Conservation (phyloP, 2,329 filamentous ascomycete genomes). For the Fusarium sp. region DNA sequence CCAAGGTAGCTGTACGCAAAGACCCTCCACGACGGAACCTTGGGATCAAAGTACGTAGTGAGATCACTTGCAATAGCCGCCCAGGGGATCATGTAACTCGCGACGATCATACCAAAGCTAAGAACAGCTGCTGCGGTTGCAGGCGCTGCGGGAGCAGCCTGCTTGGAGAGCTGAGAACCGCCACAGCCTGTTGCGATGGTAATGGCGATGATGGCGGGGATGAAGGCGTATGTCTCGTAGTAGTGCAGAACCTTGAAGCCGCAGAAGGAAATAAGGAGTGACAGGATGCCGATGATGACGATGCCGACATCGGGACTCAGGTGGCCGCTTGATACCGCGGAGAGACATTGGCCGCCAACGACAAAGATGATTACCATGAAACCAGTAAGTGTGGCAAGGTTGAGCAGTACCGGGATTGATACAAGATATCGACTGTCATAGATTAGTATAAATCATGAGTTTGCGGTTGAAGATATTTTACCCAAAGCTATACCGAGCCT, state of each 20-base stretch:
- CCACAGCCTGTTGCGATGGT: slow-evolving; percentile 67
- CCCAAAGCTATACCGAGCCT: slow-evolving; percentile 73
- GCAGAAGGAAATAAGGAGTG: slow-evolving; percentile 71
- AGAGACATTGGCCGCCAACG: slow-evolving; percentile 70
- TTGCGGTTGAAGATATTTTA: slow-evolving; percentile 43
- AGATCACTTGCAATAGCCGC: slow-evolving; percentile 70
- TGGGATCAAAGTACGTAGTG: slow-evolving; percentile 70
- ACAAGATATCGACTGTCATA: slow-evolving; percentile 64
- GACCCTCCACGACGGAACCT: slow-evolving; percentile 64
- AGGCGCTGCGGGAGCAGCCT: slow-evolving; percentile 56
- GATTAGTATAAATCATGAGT: slow-evolving; percentile 1
- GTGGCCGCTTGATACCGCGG: slow-evolving; percentile 62
- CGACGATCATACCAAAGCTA: slow-evolving; percentile 71
- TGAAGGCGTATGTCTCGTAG: slow-evolving; percentile 70
- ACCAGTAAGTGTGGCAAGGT: slow-evolving; percentile 72
- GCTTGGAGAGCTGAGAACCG: slow-evolving; percentile 62
- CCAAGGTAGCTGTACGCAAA: slow-evolving; percentile 70
- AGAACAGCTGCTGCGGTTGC: slow-evolving; percentile 62
- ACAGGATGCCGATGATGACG: slow-evolving; percentile 68
- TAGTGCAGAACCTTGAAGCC: slow-evolving; percentile 69
- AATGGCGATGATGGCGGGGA: slow-evolving; percentile 67
- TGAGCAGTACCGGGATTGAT: slow-evolving; percentile 70
- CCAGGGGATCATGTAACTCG: slow-evolving; percentile 74
- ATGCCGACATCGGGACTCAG: slow-evolving; percentile 69
- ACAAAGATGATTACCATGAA: slow-evolving; percentile 73